Conservation (phyloP, 441 rosid species). For the Corymbia calophylla region DNA sequence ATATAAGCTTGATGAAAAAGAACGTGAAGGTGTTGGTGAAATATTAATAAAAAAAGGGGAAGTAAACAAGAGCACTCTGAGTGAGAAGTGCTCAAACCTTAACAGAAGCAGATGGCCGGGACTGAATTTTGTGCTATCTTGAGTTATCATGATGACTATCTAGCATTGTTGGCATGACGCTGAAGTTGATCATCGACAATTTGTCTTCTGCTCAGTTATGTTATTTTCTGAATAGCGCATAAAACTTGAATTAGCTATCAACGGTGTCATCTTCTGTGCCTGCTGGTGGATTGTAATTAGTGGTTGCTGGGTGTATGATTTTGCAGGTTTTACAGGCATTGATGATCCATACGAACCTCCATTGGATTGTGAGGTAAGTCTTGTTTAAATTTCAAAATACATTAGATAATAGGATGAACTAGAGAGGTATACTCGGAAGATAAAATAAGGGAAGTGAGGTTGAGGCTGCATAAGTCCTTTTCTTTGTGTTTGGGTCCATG, state of each 20-base stretch:
- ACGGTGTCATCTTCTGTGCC: neutral
- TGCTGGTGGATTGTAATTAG: neutral
- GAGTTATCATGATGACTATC: neutral
- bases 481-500: neutral
- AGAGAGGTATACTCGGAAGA: neutral
- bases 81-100: neutral
- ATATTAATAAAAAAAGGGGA: neutral
- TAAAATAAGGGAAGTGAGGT: neutral
- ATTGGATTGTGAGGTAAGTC: constrained; percentile 51
- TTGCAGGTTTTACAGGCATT: constrained; percentile 57
- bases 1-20: neutral
- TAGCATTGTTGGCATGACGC: neutral
- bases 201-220: neutral
- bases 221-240: neutral
- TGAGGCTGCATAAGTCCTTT: neutral
- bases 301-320: neutral
- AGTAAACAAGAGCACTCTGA: neutral
- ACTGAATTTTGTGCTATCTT: neutral
- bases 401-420: neutral
- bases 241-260: neutral
- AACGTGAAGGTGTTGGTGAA: neutral
- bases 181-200: neutral
- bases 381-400: neutral
- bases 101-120: neutral
- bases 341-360: constrained; percentile 74